A percentile compares a stretch with the other conserved stretches of the same genome.
Evolutionary conservation across 768 basidiomycete species (phyloP).

Genomic region (Royoungia palumana): DNA sequence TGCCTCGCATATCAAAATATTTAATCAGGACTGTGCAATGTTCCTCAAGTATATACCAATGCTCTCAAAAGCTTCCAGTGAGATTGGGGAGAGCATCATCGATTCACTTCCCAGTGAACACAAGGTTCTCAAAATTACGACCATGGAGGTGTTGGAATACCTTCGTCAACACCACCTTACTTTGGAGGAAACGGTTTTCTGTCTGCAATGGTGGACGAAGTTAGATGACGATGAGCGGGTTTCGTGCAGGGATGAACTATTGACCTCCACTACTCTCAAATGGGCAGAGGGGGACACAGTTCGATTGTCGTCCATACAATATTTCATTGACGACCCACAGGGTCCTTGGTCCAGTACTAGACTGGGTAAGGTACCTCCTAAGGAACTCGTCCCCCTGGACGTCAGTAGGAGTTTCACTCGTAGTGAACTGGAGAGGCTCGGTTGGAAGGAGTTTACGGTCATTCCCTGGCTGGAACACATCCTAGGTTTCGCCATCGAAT

Average conservation of each 20-base stretch:
- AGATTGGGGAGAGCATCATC: conserved; percentile 55
- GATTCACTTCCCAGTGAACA: background rate
- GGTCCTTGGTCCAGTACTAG: conserved; percentile 56
- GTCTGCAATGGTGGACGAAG: conserved; percentile 4
- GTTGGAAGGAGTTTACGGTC: conserved; percentile 72
- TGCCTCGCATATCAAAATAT: conserved; percentile 64
- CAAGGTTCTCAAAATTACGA: background rate
- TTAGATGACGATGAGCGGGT: background rate
- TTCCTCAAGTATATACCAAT: conserved; percentile 81
- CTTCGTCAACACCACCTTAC: background rate
- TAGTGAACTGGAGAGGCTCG: conserved; percentile 56
- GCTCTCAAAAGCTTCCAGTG: conserved; percentile 33
- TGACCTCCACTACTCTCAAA: conserved; percentile 64
- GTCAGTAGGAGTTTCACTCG: conserved; percentile 58
- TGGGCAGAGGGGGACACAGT: conserved; percentile 50
- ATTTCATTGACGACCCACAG: conserved; percentile 65
- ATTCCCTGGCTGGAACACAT: conserved; percentile 73
- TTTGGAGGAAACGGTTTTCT: conserved; percentile 3
- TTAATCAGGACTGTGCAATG: conserved; percentile 56
- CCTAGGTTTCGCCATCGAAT: conserved; percentile 41
- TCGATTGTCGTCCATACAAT: conserved; percentile 59
- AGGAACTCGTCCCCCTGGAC: conserved; percentile 62
- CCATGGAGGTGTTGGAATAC: background rate
- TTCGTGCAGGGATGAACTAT: conserved; percentile 40
- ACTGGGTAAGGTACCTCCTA: conserved; percentile 74